phyloP scores from a whole-genome alignment of 2,329 filamentous ascomycete genomes.

The Neocucurbitaria cava region DNA sequence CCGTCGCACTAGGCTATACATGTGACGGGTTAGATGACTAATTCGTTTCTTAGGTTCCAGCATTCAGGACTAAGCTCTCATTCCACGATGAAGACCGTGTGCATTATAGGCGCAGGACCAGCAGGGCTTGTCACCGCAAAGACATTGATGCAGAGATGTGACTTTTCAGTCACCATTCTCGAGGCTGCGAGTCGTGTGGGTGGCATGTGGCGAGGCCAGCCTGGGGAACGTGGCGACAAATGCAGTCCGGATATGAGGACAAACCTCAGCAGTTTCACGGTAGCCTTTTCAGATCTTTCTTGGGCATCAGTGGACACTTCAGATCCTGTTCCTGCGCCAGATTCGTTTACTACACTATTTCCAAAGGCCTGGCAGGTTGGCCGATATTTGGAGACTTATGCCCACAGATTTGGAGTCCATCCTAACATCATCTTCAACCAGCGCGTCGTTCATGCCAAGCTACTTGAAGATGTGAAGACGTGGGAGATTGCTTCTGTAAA shows the following conservation, averaged over 20 bases:
- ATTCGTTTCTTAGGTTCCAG: not conserved
- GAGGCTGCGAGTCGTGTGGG: slow-evolving; percentile 72
- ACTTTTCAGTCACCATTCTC: slow-evolving; percentile 73
- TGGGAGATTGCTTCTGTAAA: slow-evolving; percentile 33
- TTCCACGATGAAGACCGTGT: slow-evolving; percentile 41
- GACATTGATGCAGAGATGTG: slow-evolving; percentile 68
- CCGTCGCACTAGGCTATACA: too few relatives aligned
- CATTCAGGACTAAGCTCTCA: slow-evolving; percentile 1
- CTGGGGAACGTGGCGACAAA: slow-evolving; percentile 62
- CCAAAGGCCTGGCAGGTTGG: slow-evolving; percentile 81
- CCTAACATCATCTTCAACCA: slow-evolving; percentile 59
- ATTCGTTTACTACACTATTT: slow-evolving; percentile 65
- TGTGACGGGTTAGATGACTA: not conserved
- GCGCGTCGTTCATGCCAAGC: slow-evolving; percentile 40
- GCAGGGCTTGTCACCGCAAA: slow-evolving; percentile 62
- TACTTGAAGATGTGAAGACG: slow-evolving; percentile 16
- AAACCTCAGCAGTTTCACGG: slow-evolving; percentile 80
- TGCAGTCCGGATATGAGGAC: slow-evolving; percentile 66
- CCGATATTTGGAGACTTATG: slow-evolving; percentile 72
- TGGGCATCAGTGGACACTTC: slow-evolving; percentile 63
- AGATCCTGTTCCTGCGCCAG: slow-evolving; percentile 7
- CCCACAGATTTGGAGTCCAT: slow-evolving; percentile 61
- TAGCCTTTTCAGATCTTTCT: slow-evolving; percentile 68
- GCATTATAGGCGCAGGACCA: slow-evolving; percentile 55
- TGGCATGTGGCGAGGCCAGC: slow-evolving; percentile 73